Percentiles rank a stretch among this genome's conserved stretches.
phyloP scores from a whole-genome alignment of 1,284 basidiomycete genomes.

The Papiliotrema fonsecae region DNA sequence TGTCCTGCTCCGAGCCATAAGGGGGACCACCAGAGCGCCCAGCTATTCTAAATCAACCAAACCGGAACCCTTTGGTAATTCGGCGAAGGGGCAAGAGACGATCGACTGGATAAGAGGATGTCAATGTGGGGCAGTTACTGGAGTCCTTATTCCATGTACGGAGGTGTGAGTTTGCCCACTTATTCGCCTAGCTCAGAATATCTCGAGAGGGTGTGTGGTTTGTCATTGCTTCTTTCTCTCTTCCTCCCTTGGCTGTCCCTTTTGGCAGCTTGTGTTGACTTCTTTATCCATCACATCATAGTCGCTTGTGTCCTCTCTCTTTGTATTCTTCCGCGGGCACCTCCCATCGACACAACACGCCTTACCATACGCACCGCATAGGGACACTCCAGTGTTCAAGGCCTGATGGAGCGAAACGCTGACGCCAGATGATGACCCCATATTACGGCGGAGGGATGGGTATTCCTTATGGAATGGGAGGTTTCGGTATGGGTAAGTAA shows the following conservation, averaged over 20 bases:
- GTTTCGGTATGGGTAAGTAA: slow-evolving; percentile 25
- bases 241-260: neutral
- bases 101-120: no score
- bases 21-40: no score
- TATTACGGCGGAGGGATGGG: slow-evolving; percentile 37
- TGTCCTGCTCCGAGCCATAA: no score
- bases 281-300: neutral
- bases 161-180: neutral
- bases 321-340: no score
- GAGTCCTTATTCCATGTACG: slow-evolving; percentile 11
- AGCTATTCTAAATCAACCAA: no score
- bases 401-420: neutral
- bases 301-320: no score
- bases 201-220: slow-evolving; percentile 2
- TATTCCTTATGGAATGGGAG: slow-evolving; percentile 31
- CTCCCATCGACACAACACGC: no score
- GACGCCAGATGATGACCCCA: slow-evolving; percentile 21
- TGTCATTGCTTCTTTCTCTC: no score
- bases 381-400: no score
- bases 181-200: slow-evolving; percentile 2
- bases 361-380: no score
- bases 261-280: neutral
- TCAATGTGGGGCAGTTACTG: slow-evolving; percentile 22
- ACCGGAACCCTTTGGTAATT: no score
- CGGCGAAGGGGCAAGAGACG: no score